phyloP scores from a whole-genome alignment of 352 stramenopile species.

The Albugo laibachii region DNA sequence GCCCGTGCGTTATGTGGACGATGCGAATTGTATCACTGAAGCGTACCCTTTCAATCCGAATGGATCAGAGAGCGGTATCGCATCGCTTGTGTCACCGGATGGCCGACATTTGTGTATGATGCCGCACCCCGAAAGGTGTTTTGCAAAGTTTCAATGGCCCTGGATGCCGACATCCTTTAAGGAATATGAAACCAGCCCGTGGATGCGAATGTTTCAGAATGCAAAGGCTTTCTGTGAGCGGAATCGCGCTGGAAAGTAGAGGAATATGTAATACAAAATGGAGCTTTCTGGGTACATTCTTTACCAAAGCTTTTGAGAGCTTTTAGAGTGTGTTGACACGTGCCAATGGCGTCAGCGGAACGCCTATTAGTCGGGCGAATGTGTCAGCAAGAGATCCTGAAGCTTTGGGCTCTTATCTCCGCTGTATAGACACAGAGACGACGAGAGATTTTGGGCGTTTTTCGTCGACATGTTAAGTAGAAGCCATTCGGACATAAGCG shows the following conservation, averaged over 20 bases:
- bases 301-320: no score
- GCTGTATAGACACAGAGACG: no score
- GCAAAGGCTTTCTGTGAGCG: conserved; percentile 90
- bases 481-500: no score
- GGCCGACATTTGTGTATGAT: conserved; percentile 98
- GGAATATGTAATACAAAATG: background rate
- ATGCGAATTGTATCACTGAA: conserved; percentile 85
- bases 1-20: conserved; percentile 94
- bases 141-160: conserved; percentile 96
- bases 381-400: no score
- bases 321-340: no score
- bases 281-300: no score
- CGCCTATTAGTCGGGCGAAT: no score
- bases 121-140: conserved; percentile 96
- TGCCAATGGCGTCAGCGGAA: no score
- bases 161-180: conserved; percentile 82
- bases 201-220: conserved; percentile 98
- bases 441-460: no score
- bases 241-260: conserved; percentile 1
- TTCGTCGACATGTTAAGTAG: no score
- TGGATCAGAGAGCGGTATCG: conserved; percentile 91
- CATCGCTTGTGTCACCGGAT: conserved; percentile 91
- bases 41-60: conserved; percentile 99
- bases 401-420: no score
- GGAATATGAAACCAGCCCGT: conserved; percentile 74